A percentile compares a stretch with the other conserved stretches of the same genome.
Evolutionary conservation across 495 filamentous ascomycete species (phyloP).

Genomic region (Neurospora tetraspora): DNA sequence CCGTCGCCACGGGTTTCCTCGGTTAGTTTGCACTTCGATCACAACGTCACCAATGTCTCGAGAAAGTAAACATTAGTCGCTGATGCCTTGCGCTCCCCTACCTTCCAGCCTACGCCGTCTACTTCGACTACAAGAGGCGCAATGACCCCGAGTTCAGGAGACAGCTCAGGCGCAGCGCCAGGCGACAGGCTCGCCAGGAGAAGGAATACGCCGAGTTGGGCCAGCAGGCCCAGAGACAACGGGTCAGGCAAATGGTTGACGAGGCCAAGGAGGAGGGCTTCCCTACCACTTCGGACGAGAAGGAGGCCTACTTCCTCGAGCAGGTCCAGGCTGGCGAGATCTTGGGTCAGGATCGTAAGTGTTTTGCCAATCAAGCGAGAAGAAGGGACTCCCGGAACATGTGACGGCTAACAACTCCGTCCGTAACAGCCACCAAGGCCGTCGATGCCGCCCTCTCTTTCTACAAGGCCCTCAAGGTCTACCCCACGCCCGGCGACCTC

Average conservation of each 20-base stretch:
- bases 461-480: constrained; percentile 97
- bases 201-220: constrained; percentile 68
- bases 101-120: constrained; percentile 58
- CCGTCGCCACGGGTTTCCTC: constrained; percentile 62
- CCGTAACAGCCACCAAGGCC: constrained; percentile 50
- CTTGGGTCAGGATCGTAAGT: constrained; percentile 47
- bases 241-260: constrained; percentile 60
- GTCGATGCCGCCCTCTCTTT: constrained; percentile 87
- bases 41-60: constrained; percentile 3
- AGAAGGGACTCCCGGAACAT: background rate
- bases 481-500: constrained; percentile 83
- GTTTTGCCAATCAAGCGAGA: background rate
- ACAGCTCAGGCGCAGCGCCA: constrained; percentile 71
- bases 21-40: constrained; percentile 41
- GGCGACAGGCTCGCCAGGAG: constrained; percentile 59
- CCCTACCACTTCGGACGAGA: constrained; percentile 82
- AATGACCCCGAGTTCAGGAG: constrained; percentile 80
- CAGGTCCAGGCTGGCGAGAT: constrained; percentile 81
- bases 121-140: constrained; percentile 91
- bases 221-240: constrained; percentile 56
- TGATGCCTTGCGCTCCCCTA: constrained; percentile 26
- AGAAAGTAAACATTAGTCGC: background rate
- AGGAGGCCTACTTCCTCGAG: constrained; percentile 76
- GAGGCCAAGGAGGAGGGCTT: constrained; percentile 82
- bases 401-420: background rate